phyloP scores from a whole-genome alignment of 2,329 filamentous ascomycete genomes.

The Sclerotinia borealis region DNA sequence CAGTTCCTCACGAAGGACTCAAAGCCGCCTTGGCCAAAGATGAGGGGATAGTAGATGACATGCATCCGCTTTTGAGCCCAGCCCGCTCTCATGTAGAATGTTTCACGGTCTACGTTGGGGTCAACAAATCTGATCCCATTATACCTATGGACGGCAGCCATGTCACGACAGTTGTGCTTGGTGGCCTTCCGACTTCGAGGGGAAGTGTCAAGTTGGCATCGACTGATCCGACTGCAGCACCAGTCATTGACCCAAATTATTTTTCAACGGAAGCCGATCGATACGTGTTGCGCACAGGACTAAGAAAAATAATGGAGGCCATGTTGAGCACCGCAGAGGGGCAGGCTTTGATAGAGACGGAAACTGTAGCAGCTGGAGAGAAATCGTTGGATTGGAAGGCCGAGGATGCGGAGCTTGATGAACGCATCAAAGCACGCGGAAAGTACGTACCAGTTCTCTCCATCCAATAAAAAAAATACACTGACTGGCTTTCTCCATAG shows the following conservation, averaged over 20 bases:
- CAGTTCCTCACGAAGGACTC: neutral
- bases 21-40: neutral
- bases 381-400: neutral
- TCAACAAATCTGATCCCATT: neutral
- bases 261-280: neutral
- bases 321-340: neutral
- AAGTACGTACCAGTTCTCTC: neutral
- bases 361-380: neutral
- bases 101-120: neutral
- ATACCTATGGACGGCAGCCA: slow-evolving; percentile 14
- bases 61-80: neutral
- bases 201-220: slow-evolving; percentile 6
- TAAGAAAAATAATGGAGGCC: neutral
- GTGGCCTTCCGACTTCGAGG: slow-evolving; percentile 15
- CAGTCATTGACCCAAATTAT: slow-evolving; percentile 8
- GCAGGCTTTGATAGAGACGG: neutral
- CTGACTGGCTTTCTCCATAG: neutral
- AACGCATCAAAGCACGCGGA: neutral
- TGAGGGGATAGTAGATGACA: neutral
- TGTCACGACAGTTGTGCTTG: slow-evolving; percentile 9
- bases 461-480: neutral
- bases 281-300: neutral
- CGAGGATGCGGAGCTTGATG: neutral
- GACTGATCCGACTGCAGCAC: neutral
- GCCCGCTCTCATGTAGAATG: slow-evolving; percentile 1